Evolutionary conservation across 441 rosid species (phyloP).

Genomic region (Mallotus japonicus): DNA sequence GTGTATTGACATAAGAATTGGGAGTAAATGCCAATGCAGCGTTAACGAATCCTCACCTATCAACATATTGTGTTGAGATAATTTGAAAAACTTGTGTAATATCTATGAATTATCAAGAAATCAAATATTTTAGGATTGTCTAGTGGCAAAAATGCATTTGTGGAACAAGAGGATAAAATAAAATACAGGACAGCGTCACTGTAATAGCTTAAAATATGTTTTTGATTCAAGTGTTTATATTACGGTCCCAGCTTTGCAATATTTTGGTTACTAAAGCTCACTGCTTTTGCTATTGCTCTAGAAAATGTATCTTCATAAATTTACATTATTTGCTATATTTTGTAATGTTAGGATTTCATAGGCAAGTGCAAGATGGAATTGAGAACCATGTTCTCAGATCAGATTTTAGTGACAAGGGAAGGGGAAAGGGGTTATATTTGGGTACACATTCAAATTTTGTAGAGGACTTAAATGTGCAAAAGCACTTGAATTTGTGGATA

Average conservation of each 20-base stretch:
- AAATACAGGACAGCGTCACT: not conserved
- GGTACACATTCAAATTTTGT: too few species aligned
- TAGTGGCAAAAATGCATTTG: not conserved
- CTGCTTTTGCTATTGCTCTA: not conserved
- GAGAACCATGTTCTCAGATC: not conserved
- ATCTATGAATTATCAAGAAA: not conserved
- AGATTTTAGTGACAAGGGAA: not conserved
- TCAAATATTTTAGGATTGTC: not conserved
- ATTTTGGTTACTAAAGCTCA: not conserved
- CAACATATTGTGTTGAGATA: not conserved
- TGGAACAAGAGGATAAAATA: not conserved
- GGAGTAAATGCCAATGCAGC: not conserved
- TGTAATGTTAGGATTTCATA: not conserved
- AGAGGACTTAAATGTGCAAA: not conserved
- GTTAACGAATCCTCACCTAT: not conserved
- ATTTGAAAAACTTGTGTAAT: not conserved
- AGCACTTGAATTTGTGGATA: not conserved
- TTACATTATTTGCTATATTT: not conserved
- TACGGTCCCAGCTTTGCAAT: too few species aligned
- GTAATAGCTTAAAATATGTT: not conserved
- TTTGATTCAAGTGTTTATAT: too few species aligned
- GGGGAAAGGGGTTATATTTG: not conserved
- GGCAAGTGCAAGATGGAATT: too few species aligned
- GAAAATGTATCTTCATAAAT: not conserved
- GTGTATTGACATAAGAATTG: not conserved